A percentile compares a stretch with the other conserved stretches of the same genome.
Conservation (phyloP, 805 yeast species). For the Metschnikowia sp. region DNA sequence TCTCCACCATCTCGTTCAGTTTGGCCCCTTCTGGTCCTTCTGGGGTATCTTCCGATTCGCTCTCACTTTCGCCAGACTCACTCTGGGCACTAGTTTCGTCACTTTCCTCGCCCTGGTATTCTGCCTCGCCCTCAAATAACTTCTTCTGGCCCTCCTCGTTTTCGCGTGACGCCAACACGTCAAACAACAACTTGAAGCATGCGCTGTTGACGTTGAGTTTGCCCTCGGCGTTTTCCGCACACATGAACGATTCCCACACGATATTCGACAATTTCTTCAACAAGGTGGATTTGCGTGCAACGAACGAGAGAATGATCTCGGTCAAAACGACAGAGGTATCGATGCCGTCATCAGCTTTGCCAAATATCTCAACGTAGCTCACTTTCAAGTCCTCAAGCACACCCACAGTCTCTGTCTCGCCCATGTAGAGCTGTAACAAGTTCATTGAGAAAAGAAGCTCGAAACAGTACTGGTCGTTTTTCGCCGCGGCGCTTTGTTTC, state of each 20-base stretch:
- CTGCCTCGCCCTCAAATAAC: conserved; percentile 62
- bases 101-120: conserved; percentile 24
- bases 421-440: conserved; percentile 71
- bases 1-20: conserved; percentile 24
- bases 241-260: conserved; percentile 41
- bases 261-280: conserved; percentile 35
- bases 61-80: not conserved
- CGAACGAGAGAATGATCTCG: conserved; percentile 45
- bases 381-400: conserved; percentile 69
- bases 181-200: conserved; percentile 34
- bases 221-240: conserved; percentile 28
- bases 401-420: conserved; percentile 71
- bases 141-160: conserved; percentile 76
- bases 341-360: conserved; percentile 23
- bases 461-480: conserved; percentile 56
- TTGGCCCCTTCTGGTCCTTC: conserved; percentile 12
- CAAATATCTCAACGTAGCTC: conserved; percentile 50
- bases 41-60: conserved; percentile 12
- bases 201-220: conserved; percentile 26
- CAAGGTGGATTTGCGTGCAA: conserved; percentile 35
- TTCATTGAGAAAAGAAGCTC: conserved; percentile 77
- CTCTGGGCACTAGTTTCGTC: conserved; percentile 13
- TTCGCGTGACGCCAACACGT: conserved; percentile 55
- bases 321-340: conserved; percentile 35
- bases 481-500: conserved; percentile 18